phyloP scores from a whole-genome alignment of 805 yeast genomes.

The Candida boidinii region DNA sequence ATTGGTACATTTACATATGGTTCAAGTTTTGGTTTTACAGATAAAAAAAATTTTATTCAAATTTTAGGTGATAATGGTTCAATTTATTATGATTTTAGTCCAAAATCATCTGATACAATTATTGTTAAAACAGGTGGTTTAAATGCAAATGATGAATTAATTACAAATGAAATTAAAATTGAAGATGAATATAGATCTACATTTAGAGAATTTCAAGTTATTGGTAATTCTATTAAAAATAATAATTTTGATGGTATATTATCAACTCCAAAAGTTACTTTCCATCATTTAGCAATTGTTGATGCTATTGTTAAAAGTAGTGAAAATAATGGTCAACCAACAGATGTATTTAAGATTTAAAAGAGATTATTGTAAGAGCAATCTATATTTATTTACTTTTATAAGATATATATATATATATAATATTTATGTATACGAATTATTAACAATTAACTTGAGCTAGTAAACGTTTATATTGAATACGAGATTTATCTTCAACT shows the following conservation, averaged over 20 bases:
- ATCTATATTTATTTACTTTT: background rate
- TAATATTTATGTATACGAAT: background rate
- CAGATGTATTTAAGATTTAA: too few relatives aligned
- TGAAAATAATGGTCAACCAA: conserved; percentile 30
- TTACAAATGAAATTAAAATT: conserved; percentile 24
- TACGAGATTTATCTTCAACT: conserved; percentile 7
- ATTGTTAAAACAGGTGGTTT: conserved; percentile 43
- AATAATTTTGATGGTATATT: conserved; percentile 14
- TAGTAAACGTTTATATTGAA: conserved; percentile 18
- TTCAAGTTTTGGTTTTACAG: conserved; percentile 78
- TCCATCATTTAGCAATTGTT: conserved; percentile 87
- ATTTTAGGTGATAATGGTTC: conserved; percentile 80
- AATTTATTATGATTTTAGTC: conserved; percentile 56
- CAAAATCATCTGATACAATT: conserved; percentile 31
- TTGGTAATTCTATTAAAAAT: conserved; percentile 27
- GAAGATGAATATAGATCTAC: conserved; percentile 35
- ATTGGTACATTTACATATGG: conserved; percentile 87
- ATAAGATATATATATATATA: background rate
- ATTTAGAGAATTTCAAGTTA: conserved; percentile 37
- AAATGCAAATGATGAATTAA: conserved; percentile 35
- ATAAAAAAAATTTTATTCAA: conserved; percentile 55
- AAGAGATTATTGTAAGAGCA: too few relatives aligned
- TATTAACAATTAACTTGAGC: conserved; percentile 21
- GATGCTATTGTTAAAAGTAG: conserved; percentile 80
- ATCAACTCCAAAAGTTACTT: conserved; percentile 64